Evolutionary conservation across 75 land plant genomes (phyloP).

Genomic region (Cunninghamia lanceolata): DNA sequence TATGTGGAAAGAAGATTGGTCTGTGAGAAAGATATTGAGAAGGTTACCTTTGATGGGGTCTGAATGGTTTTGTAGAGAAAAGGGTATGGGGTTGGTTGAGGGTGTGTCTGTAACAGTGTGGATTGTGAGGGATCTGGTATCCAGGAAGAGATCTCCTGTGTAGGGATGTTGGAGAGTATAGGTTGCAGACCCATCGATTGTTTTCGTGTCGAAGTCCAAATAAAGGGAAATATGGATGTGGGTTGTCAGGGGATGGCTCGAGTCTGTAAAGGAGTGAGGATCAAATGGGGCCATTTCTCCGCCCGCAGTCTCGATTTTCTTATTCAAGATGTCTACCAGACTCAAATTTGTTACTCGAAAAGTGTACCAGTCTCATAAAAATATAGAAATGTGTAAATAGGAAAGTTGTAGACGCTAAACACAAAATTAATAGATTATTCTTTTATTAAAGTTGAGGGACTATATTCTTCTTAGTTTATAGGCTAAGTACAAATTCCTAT

Average conservation of each 20-base stretch:
- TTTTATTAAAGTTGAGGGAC: no score
- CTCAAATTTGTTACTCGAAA: no score
- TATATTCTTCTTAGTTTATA: no score
- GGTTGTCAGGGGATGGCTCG: constrained; percentile 59
- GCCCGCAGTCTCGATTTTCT: no score
- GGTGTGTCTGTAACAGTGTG: constrained; percentile 27
- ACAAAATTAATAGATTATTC: no score
- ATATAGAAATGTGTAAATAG: no score
- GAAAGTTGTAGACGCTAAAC: no score
- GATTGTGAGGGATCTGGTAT: constrained; percentile 62
- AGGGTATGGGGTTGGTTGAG: constrained; percentile 38
- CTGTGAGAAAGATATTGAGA: constrained; percentile 38
- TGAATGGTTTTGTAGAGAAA: constrained; percentile 24
- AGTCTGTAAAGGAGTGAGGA: constrained; percentile 81
- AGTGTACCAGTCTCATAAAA: no score
- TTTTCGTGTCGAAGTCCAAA: constrained; percentile 61
- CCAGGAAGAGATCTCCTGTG: constrained; percentile 60
- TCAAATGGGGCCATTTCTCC: constrained; percentile 66
- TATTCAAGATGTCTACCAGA: no score
- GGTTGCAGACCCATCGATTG: constrained; percentile 57
- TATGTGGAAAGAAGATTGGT: constrained; percentile 32
- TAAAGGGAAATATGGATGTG: constrained; percentile 63
- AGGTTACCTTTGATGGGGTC: constrained; percentile 50
- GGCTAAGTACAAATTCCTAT: no score
- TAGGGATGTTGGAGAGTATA: constrained; percentile 45